These are phyloP conservation scores for Larix kaempferi DNA, from an alignment of 75 land plant genomes.

Conservation along the genomic window DNA sequence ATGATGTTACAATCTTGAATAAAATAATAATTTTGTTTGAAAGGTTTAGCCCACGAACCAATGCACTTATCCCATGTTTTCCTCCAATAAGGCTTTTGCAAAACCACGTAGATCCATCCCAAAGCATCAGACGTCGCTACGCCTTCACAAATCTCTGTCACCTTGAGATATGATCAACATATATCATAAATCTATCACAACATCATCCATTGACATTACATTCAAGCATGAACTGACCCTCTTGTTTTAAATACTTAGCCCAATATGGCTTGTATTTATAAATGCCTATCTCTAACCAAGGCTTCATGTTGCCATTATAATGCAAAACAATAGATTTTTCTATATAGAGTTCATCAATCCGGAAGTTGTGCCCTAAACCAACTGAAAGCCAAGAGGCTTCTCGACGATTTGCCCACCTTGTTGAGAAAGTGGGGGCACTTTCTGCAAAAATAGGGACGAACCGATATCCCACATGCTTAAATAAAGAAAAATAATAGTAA, in stretches of 20 bases:
- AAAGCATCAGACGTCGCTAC: conserved; percentile 2
- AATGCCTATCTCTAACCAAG: conserved; percentile 75
- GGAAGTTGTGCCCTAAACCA: conserved; percentile 52
- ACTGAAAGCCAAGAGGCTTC: conserved; percentile 36
- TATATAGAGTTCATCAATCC: conserved; percentile 13
- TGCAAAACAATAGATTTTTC: conserved; percentile 52
- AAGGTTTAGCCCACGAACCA: conserved; percentile 1
- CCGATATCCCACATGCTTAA: too few relatives aligned
- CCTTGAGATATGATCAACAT: too few relatives aligned
- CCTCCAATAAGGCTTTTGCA: neutral
- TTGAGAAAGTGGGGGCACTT: too few relatives aligned
- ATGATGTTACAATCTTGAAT: conserved; percentile 12
- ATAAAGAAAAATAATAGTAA: too few relatives aligned
- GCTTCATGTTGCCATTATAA: conserved; percentile 76
- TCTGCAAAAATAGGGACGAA: too few relatives aligned
- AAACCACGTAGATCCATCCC: neutral
- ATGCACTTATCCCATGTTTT: conserved; percentile 2
- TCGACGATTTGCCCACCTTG: too few relatives aligned
- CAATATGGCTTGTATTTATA: conserved; percentile 43
- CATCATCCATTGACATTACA: conserved; percentile 55
- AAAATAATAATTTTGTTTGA: conserved; percentile 11
- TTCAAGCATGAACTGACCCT: conserved; percentile 43
- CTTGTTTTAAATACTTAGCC: conserved; percentile 43
- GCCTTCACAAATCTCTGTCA: too few relatives aligned
- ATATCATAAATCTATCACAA: neutral